Percentiles rank a stretch among this genome's conserved stretches.
These are phyloP conservation scores for Eucalyptus tenuipes DNA, from an alignment of 345 rosid genomes.

Conservation along the genomic window DNA sequence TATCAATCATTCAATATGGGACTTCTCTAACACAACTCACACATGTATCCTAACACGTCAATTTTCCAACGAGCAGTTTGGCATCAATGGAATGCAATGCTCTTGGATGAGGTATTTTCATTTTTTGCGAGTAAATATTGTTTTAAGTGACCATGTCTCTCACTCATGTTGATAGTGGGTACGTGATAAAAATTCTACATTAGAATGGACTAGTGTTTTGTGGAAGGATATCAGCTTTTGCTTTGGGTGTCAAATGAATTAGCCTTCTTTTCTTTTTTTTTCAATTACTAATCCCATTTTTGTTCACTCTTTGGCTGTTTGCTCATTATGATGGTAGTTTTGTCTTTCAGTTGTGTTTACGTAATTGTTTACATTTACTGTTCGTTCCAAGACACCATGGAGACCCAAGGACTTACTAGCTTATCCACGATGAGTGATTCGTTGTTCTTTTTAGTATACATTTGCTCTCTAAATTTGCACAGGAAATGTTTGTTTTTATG, in stretches of 20 bases:
- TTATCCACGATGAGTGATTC: not conserved
- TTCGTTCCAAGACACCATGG: not conserved
- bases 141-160: fast-evolving
- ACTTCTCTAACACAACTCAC: fast-evolving
- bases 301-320: not conserved
- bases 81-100: not conserved
- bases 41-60: fast-evolving
- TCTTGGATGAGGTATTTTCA: not conserved
- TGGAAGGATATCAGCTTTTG: not conserved
- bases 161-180: fast-evolving
- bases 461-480: not conserved
- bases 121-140: not conserved
- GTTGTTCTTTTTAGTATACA: not conserved
- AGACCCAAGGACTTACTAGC: not conserved
- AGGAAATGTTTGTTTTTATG: no score
- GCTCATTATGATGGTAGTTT: not conserved
- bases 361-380: not conserved
- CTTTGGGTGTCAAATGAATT: not conserved
- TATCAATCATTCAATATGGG: fast-evolving
- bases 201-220: not conserved
- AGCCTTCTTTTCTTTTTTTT: no score
- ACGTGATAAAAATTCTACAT: not conserved
- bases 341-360: not conserved
- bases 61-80: not conserved
- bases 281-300: not conserved